phyloP scores from a whole-genome alignment of 2,329 filamentous ascomycete species.

The Claviceps lovelessii region DNA sequence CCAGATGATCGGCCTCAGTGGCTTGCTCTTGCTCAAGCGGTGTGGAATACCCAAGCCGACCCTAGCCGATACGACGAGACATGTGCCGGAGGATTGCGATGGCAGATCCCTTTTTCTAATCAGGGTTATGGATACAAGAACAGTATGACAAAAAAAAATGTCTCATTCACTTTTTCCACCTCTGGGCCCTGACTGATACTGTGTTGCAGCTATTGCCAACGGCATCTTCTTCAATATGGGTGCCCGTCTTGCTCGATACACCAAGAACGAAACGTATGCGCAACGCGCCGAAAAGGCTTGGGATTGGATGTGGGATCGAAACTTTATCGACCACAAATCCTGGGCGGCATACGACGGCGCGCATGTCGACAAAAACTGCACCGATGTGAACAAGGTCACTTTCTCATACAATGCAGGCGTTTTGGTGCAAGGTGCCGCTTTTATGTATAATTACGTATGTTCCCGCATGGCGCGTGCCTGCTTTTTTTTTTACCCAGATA shows the following conservation, averaged over 20 bases:
- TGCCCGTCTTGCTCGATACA: conserved; percentile 58
- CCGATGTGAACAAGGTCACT: conserved; percentile 44
- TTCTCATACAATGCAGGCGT: conserved; percentile 55
- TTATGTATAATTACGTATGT: conserved; percentile 51
- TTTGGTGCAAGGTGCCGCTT: conserved; percentile 47
- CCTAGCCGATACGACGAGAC: conserved; percentile 48
- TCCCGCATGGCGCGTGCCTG: conserved; percentile 2
- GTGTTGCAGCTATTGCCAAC: conserved; percentile 38
- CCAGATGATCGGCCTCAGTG: conserved; percentile 40
- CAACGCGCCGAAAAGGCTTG: conserved; percentile 47
- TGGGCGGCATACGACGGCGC: conserved; percentile 54
- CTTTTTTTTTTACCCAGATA: not conserved
- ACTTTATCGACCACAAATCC: conserved; percentile 43
- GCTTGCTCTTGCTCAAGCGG: conserved; percentile 52
- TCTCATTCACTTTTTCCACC: not conserved
- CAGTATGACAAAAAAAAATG: conserved; percentile 20
- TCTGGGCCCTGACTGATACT: not conserved
- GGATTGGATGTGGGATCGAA: conserved; percentile 42
- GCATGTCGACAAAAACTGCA: conserved; percentile 44
- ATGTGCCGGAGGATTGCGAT: conserved; percentile 57
- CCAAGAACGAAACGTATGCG: conserved; percentile 49
- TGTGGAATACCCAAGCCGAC: conserved; percentile 48
- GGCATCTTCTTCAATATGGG: conserved; percentile 51
- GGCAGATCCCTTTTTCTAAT: conserved; percentile 66
- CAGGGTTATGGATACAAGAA: conserved; percentile 66